phyloP scores from a whole-genome alignment of 176 grass and related monocot species.

The Elaeis guineensis region DNA sequence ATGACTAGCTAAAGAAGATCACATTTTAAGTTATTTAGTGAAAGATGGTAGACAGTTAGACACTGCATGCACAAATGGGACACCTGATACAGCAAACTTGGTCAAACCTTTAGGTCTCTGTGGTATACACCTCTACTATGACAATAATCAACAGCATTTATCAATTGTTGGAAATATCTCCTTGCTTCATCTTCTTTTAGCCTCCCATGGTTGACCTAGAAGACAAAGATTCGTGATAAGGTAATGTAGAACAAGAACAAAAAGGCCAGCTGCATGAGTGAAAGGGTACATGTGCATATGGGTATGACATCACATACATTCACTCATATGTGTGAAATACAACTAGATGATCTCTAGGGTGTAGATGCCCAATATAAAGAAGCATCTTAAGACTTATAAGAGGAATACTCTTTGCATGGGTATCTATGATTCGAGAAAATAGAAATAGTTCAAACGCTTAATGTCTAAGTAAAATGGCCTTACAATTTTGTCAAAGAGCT shows the following conservation, averaged over 20 bases:
- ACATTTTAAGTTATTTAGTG: too few species aligned
- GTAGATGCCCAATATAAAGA: too few species aligned
- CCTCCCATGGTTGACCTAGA: conserved; percentile 62
- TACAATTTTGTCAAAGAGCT: conserved; percentile 97
- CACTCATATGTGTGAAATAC: too few species aligned
- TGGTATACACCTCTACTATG: conserved; percentile 93
- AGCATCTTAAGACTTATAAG: too few species aligned
- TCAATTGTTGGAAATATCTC: conserved; percentile 92
- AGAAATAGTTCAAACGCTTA: too few species aligned
- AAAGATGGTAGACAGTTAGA: neutral
- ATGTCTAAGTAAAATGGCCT: conserved; percentile 4
- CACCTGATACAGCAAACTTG: conserved; percentile 6
- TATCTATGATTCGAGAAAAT: too few species aligned
- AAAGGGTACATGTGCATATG: neutral
- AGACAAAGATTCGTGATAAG: neutral
- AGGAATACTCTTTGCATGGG: too few species aligned
- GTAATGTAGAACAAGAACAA: too few species aligned
- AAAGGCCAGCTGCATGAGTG: too few species aligned
- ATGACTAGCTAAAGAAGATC: too few species aligned
- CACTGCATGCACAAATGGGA: neutral
- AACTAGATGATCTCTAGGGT: too few species aligned
- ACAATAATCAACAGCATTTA: conserved; percentile 95
- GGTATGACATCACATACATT: too few species aligned
- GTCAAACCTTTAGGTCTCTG: conserved; percentile 83
- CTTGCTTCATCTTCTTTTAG: conserved; percentile 85